A percentile compares a stretch with the other conserved stretches of the same genome.
Conservation (phyloP, 306 rosid species). For the Prunus armeniaca region DNA sequence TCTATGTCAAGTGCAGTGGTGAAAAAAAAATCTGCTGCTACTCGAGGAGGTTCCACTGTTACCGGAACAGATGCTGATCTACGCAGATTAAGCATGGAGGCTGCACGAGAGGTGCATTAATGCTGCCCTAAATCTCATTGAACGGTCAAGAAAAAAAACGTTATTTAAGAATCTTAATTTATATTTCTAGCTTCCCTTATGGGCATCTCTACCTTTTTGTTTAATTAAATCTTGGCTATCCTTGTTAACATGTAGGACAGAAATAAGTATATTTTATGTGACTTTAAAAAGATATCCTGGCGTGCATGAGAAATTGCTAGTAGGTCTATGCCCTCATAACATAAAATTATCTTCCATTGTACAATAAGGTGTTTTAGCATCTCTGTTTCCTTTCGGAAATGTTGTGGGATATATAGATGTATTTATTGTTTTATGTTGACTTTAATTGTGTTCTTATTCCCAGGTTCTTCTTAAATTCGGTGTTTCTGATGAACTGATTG, state of each 20-base stretch:
- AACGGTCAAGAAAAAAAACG: too few relatives aligned
- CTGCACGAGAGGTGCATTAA: conserved; percentile 80
- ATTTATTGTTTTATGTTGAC: conserved; percentile 8
- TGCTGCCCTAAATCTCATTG: not conserved
- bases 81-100: conserved; percentile 99
- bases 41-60: conserved; percentile 83
- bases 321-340: not conserved
- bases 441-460: conserved; percentile 18
- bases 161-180: not conserved
- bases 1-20: conserved; percentile 69
- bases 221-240: not conserved
- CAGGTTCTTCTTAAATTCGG: conserved; percentile 94
- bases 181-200: not conserved
- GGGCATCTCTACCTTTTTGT: not conserved
- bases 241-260: too few relatives aligned
- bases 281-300: not conserved
- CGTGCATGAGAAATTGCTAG: not conserved
- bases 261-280: not conserved
- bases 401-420: not conserved
- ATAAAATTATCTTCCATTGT: not conserved
- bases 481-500: conserved; percentile 88
- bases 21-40: conserved; percentile 75
- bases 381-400: not conserved
- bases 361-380: not conserved
- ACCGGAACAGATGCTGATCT: conserved; percentile 99